These are phyloP conservation scores for Furcasterigmium furcatum DNA, from an alignment of 2,329 filamentous ascomycete genomes.

Conservation along the genomic window DNA sequence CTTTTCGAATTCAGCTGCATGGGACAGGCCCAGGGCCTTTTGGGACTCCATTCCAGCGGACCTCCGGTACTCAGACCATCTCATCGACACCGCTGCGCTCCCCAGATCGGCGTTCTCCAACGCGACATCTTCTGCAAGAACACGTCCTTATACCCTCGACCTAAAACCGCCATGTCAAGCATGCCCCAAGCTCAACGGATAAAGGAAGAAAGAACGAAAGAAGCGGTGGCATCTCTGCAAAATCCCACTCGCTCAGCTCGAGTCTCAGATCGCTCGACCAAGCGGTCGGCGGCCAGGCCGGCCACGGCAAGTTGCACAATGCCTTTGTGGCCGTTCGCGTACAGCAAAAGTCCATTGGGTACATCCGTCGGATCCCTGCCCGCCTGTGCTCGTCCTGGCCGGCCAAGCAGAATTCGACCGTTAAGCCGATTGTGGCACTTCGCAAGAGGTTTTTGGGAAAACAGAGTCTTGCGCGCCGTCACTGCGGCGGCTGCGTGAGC, in stretches of 20 bases:
- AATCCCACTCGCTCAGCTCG: not conserved
- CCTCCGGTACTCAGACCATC: too few relatives aligned
- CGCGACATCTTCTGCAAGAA: too few relatives aligned
- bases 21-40: too few relatives aligned
- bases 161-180: too few relatives aligned
- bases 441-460: not conserved
- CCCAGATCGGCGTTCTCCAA: too few relatives aligned
- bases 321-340: conserved; percentile 10
- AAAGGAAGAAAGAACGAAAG: conserved; percentile 1
- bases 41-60: too few relatives aligned
- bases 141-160: too few relatives aligned
- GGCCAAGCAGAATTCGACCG: not conserved
- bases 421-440: not conserved
- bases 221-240: not conserved
- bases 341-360: conserved; percentile 9
- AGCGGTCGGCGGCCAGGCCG: not conserved
- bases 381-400: conserved; percentile 1
- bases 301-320: conserved; percentile 5
- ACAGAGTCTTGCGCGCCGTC: not conserved
- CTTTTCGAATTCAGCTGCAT: too few relatives aligned
- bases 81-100: too few relatives aligned
- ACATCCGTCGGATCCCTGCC: conserved; percentile 5
- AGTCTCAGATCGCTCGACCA: too few relatives aligned
- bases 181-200: too few relatives aligned
- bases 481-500: not conserved